phyloP scores from a whole-genome alignment of 306 rosid genomes.

The Trichosanthes truncata region DNA sequence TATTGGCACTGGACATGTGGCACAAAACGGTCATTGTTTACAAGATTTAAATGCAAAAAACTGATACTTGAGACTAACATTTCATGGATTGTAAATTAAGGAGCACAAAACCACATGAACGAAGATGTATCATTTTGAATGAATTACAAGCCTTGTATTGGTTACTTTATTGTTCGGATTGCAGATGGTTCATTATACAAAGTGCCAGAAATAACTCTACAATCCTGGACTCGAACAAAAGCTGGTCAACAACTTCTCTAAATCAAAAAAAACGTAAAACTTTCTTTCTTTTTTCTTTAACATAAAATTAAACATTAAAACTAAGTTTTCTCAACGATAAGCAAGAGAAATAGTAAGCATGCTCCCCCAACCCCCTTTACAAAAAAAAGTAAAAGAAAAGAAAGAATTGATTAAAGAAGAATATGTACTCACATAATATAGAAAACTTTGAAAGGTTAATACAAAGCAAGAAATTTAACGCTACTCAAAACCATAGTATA shows the following conservation, averaged over 20 bases:
- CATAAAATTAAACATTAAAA: background rate
- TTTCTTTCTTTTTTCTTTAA: background rate
- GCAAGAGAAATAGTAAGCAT: background rate
- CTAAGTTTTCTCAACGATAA: background rate
- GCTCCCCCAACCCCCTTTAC: background rate
- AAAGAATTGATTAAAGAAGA: slow-evolving; percentile 15
- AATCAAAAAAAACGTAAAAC: background rate
- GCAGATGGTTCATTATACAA: background rate
- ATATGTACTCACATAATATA: slow-evolving; percentile 1
- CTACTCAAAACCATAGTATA: background rate
- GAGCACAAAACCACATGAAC: background rate
- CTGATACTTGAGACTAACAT: background rate
- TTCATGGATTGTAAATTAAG: background rate
- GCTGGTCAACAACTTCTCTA: background rate
- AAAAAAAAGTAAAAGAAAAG: background rate
- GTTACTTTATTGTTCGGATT: background rate
- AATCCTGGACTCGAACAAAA: background rate
- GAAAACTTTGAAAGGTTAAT: background rate
- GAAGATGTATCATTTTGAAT: background rate
- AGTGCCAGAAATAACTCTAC: background rate
- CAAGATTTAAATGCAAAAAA: background rate
- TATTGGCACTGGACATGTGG: background rate
- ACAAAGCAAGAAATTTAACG: background rate
- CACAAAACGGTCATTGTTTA: background rate
- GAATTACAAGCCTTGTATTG: background rate